Percentiles rank a stretch among this genome's conserved stretches.
phyloP scores from a whole-genome alignment of 768 basidiomycete species.

The Pleurotus ostreatus region DNA sequence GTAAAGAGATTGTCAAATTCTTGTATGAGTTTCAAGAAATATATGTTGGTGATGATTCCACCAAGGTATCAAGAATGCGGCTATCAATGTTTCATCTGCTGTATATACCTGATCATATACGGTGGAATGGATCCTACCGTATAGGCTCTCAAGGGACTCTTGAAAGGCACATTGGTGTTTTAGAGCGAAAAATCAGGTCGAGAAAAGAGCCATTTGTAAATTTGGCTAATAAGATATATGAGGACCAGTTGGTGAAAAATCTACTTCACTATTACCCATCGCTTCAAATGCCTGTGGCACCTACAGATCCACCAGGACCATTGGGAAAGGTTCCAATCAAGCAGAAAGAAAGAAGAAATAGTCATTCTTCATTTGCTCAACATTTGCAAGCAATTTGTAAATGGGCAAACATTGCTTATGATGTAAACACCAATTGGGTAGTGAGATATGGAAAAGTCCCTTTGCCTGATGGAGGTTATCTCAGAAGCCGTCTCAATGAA shows the following conservation, averaged over 20 bases:
- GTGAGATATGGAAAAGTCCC: slow-evolving; percentile 12
- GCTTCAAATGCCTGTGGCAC: neutral
- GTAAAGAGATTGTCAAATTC: slow-evolving; percentile 19
- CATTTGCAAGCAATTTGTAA: slow-evolving; percentile 11
- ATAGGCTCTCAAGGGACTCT: slow-evolving; percentile 27
- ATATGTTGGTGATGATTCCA: slow-evolving; percentile 23
- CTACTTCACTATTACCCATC: slow-evolving; percentile 19
- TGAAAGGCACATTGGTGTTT: slow-evolving; percentile 21
- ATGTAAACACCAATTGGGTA: slow-evolving; percentile 1
- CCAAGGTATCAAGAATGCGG: slow-evolving; percentile 17
- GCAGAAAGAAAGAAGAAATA: too few species aligned
- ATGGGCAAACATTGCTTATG: slow-evolving; percentile 8
- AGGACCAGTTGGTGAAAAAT: slow-evolving; percentile 17
- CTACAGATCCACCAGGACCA: too few species aligned
- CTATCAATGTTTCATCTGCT: slow-evolving; percentile 30
- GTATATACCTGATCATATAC: slow-evolving; percentile 27
- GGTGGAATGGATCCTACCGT: slow-evolving; percentile 29
- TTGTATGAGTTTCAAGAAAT: slow-evolving; percentile 20
- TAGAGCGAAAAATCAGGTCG: slow-evolving; percentile 24
- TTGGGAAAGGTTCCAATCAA: too few species aligned
- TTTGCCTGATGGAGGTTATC: slow-evolving; percentile 5
- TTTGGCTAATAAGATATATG: slow-evolving; percentile 20
- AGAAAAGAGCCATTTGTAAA: slow-evolving; percentile 27
- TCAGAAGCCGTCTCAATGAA: slow-evolving; percentile 12
- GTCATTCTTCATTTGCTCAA: neutral